These are phyloP conservation scores for Cercospora brassicicola DNA, from an alignment of 2,329 filamentous ascomycete genomes.

Conservation along the genomic window DNA sequence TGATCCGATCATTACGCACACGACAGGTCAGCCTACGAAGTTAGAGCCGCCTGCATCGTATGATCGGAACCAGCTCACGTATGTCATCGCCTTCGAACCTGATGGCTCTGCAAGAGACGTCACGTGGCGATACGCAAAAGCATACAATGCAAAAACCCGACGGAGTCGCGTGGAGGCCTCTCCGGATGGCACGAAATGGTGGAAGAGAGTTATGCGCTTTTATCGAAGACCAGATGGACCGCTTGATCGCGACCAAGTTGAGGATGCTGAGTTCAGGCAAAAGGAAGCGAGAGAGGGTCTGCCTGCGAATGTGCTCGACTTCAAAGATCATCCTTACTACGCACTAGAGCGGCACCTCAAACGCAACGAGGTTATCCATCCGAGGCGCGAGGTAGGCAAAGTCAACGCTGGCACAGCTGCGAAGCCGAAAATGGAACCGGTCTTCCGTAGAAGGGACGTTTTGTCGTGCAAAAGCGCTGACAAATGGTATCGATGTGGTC, in stretches of 20 bases:
- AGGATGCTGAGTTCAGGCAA: slow-evolving; percentile 72
- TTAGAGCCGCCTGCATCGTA: slow-evolving; percentile 84
- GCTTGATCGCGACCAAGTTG: slow-evolving; percentile 74
- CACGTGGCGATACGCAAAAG: slow-evolving; percentile 81
- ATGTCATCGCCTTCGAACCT: slow-evolving; percentile 81
- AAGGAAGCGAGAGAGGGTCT: slow-evolving; percentile 70
- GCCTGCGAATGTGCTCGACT: slow-evolving; percentile 43
- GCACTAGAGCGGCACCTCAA: slow-evolving; percentile 83
- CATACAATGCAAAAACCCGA: slow-evolving; percentile 86
- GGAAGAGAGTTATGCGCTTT: slow-evolving; percentile 51
- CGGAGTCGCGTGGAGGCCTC: slow-evolving; percentile 74
- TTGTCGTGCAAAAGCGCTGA: slow-evolving; percentile 74
- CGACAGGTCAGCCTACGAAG: slow-evolving; percentile 70
- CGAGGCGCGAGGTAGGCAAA: slow-evolving; percentile 72
- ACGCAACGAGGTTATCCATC: slow-evolving; percentile 77
- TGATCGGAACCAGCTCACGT: slow-evolving; percentile 72
- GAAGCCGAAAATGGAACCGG: slow-evolving; percentile 64
- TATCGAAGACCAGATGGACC: slow-evolving; percentile 39
- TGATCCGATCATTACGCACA: slow-evolving; percentile 79
- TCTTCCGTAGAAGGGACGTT: slow-evolving; percentile 82
- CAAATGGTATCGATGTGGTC: slow-evolving; percentile 86
- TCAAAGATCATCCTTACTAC: slow-evolving; percentile 47
- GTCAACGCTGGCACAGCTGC: slow-evolving; percentile 65
- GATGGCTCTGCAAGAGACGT: slow-evolving; percentile 80
- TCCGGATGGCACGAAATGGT: slow-evolving; percentile 58